phyloP scores from a whole-genome alignment of 2,329 filamentous ascomycete genomes.

The Diaporthe ampelina region DNA sequence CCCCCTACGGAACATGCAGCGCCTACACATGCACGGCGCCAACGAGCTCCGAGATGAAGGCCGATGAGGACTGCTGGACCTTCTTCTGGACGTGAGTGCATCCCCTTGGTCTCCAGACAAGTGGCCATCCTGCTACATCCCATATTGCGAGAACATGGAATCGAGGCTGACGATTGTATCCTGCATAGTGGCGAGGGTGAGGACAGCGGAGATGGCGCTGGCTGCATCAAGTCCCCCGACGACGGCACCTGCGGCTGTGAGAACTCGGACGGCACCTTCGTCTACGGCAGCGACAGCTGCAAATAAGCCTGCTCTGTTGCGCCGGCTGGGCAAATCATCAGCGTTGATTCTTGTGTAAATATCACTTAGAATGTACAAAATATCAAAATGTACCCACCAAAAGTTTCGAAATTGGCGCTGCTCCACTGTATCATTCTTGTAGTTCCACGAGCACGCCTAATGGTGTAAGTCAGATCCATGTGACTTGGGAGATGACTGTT shows the following conservation, averaged over 20 bases:
- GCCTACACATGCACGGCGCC: slow-evolving; percentile 57
- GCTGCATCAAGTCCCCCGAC: slow-evolving; percentile 56
- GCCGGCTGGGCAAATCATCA: too few relatives aligned
- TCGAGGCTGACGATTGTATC: background rate
- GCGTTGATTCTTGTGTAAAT: slow-evolving; percentile 18
- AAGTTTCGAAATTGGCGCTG: background rate
- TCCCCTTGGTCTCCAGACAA: rapidly evolving
- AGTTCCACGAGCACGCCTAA: background rate
- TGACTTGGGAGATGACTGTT: too few relatives aligned
- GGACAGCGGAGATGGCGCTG: slow-evolving; percentile 49
- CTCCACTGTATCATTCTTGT: too few relatives aligned
- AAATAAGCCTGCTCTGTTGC: slow-evolving; percentile 9
- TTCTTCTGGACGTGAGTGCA: slow-evolving; percentile 54
- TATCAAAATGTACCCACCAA: background rate
- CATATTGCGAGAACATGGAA: rapidly evolving
- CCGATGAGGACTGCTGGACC: slow-evolving; percentile 55
- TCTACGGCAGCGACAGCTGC: slow-evolving; percentile 49
- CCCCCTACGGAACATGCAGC: slow-evolving; percentile 62
- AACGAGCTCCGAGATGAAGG: slow-evolving; percentile 48
- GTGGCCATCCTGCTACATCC: too few relatives aligned
- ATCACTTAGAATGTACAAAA: slow-evolving; percentile 9
- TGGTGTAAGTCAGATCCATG: too few relatives aligned
- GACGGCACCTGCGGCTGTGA: slow-evolving; percentile 58
- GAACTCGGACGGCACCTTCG: slow-evolving; percentile 56
- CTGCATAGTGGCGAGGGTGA: slow-evolving; percentile 46